Base-by-base conservation (phyloP, 140 eudicot genomes). In the Cichorium intybus region DNA sequence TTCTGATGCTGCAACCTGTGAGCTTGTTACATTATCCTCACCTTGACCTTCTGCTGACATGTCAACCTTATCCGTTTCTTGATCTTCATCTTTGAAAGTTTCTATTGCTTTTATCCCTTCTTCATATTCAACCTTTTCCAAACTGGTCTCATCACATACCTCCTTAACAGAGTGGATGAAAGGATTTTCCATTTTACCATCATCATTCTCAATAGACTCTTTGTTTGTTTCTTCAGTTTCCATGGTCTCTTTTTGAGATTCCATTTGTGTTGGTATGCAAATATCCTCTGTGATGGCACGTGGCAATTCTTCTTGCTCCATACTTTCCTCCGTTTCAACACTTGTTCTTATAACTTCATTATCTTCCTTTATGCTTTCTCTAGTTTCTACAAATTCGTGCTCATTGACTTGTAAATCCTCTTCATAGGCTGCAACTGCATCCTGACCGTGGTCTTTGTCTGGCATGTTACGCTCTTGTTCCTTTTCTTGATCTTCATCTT, bases 131-230 rank as follows among this genome's bases (percentile, higher is more conserved):
- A 35, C 46, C 62, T 49, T 63, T 71, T 65, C 56, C 50, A 59
- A 51, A 60, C 53, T 37, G 3, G 72, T 33, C 61, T 28, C 82
- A 64, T 77, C 82, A 43, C 39, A 24, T 26, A 12, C 39, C 65
- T 59, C 81, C 48, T 26, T 51, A 14, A 35, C 43, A 7, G 14
- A 35, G 14, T 12, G 43, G 4, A 31, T 31, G 35, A 8, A 8
- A 31, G 35, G 6, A 5, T 31, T 31, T 31, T 31, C 35, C 35
- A 5, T 31, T 31, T 31, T 5, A 31, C 35, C 8, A 31, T 31
- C 35, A 31, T 2, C 35, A 31, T 7, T 31, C 43, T 35, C 10
- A 10, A 35, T 35, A 35, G 43, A 35, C 14, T 35, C 14, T 35
- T 35, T 3, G 2, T 35, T 10, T 0, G 9, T 35, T 58, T 53